These are phyloP conservation scores for Notholithocarpus densiflorus DNA, from an alignment of 306 rosid species.

Conservation along the genomic window DNA sequence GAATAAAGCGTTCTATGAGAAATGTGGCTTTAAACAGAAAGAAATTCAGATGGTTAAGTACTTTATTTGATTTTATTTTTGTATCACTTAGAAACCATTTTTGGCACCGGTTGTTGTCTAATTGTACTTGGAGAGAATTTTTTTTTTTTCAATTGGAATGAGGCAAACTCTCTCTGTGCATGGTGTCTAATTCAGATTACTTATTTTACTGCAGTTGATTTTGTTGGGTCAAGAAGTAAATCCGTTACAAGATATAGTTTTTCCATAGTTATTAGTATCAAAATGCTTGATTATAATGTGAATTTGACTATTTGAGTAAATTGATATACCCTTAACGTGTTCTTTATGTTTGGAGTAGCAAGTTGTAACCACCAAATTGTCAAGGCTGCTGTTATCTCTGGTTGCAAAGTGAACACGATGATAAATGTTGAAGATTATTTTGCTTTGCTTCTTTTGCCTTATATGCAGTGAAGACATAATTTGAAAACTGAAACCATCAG, in stretches of 20 bases:
- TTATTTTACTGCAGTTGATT: neutral
- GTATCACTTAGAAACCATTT: neutral
- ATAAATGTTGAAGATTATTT: no score
- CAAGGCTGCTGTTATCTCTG: no score
- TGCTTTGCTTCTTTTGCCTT: no score
- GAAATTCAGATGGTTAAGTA: conserved; percentile 72
- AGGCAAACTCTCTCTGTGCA: neutral
- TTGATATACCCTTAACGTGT: neutral
- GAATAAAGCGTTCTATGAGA: conserved; percentile 60
- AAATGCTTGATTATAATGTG: neutral
- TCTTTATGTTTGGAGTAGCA: no score
- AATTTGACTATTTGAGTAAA: neutral
- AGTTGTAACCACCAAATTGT: no score
- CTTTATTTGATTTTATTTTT: conserved; percentile 38
- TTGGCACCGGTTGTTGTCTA: neutral
- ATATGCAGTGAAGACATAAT: no score
- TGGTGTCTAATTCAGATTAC: neutral
- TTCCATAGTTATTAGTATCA: neutral
- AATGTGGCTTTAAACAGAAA: conserved; percentile 64
- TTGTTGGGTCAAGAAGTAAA: neutral
- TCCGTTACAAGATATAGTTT: neutral
- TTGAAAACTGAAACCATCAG: no score
- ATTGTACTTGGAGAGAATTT: neutral
- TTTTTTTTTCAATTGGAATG: neutral
- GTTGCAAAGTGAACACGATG: no score